Conservation (phyloP, 2,329 filamentous ascomycete genomes). For the Corinectria fuckeliana region DNA sequence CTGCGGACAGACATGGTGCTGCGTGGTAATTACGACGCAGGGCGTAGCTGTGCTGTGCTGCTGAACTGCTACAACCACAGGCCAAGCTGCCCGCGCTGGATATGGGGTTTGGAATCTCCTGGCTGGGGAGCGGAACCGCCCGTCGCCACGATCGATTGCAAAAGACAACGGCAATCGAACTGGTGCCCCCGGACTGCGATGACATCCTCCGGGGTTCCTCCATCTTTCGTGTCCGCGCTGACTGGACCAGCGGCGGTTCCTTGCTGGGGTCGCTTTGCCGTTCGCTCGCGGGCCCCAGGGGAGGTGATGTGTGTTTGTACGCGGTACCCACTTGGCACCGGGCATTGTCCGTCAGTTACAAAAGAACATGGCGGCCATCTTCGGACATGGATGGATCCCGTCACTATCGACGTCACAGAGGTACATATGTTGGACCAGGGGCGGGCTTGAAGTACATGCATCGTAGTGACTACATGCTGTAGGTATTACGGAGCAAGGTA, state of each 20-base stretch:
- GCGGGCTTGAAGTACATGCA: too few relatives aligned
- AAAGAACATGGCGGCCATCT: not conserved
- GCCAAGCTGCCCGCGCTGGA: too few relatives aligned
- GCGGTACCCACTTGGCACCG: slow-evolving; percentile 4
- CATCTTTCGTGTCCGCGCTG: not conserved
- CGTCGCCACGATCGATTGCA: too few relatives aligned
- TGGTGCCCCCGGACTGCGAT: not conserved
- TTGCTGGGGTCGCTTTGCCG: not conserved
- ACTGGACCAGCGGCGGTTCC: slow-evolving; percentile 14
- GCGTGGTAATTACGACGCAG: too few relatives aligned
- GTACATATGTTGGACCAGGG: not conserved
- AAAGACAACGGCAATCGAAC: too few relatives aligned
- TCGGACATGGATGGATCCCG: slow-evolving; percentile 5
- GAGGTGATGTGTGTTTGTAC: not conserved
- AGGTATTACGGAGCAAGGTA: too few relatives aligned
- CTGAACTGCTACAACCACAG: too few relatives aligned
- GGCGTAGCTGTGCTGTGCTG: too few relatives aligned
- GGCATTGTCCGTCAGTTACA: slow-evolving; percentile 6
- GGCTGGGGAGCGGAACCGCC: too few relatives aligned
- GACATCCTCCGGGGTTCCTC: not conserved
- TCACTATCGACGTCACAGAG: slow-evolving; percentile 12
- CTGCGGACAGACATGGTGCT: slow-evolving; percentile 7
- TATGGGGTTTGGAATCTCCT: too few relatives aligned
- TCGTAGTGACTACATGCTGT: too few relatives aligned
- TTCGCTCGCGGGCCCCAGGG: not conserved